These are phyloP conservation scores for Pittosporum tobira DNA, from an alignment of 129 eudicot genomes.

Conservation along the genomic window DNA sequence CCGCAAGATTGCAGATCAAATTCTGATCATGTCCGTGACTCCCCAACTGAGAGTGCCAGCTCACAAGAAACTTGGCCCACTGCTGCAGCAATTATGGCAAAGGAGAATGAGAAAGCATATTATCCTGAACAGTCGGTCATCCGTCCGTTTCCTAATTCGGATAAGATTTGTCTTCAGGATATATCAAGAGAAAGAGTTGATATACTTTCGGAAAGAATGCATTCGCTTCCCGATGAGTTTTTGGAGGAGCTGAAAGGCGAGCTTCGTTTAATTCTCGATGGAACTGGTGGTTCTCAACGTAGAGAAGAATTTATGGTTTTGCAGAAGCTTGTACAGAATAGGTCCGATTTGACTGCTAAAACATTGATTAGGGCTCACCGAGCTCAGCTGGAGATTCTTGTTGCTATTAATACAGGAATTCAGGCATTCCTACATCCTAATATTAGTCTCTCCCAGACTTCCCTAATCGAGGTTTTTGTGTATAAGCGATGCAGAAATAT, in stretches of 20 bases:
- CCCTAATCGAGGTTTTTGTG: slow-evolving; percentile 35
- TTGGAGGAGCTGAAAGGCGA: slow-evolving; percentile 26
- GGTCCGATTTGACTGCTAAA: slow-evolving; percentile 27
- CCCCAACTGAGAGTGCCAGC: slow-evolving; percentile 98
- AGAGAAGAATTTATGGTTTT: slow-evolving; percentile 28
- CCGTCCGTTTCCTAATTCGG: slow-evolving; percentile 24
- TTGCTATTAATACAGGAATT: slow-evolving; percentile 35
- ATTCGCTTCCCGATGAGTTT: slow-evolving; percentile 27
- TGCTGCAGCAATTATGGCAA: slow-evolving; percentile 47
- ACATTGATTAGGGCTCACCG: slow-evolving; percentile 23
- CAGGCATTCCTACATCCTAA: slow-evolving; percentile 35
- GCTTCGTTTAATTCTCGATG: slow-evolving; percentile 26
- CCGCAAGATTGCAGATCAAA: slow-evolving; percentile 58
- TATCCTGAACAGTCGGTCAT: slow-evolving; percentile 18
- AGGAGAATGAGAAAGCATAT: slow-evolving; percentile 38
- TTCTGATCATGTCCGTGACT: slow-evolving; percentile 65
- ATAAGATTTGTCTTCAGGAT: slow-evolving; percentile 20
- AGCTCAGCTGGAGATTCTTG: slow-evolving; percentile 31
- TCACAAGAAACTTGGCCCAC: slow-evolving; percentile 96
- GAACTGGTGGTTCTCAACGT: slow-evolving; percentile 27
- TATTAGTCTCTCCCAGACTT: slow-evolving; percentile 29
- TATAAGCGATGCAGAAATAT: slow-evolving; percentile 38
- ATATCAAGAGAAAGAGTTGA: slow-evolving; percentile 31
- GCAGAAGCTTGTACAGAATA: slow-evolving; percentile 33
- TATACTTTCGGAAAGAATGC: slow-evolving; percentile 26